phyloP scores from a whole-genome alignment of 768 basidiomycete species.

The Austroboletus eburneus region DNA sequence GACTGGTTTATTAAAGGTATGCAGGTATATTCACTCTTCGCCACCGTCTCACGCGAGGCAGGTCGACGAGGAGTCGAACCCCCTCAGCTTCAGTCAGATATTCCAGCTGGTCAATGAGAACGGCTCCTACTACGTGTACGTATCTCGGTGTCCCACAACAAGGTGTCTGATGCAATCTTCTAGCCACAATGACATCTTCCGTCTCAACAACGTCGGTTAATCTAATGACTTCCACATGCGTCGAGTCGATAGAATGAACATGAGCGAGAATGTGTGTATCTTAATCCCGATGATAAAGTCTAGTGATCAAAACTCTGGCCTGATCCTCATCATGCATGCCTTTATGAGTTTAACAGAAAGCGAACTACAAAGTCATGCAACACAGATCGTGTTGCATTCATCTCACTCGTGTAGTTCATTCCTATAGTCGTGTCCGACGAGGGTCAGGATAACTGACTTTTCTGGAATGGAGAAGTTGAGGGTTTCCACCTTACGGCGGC shows the following conservation, averaged over 20 bases:
- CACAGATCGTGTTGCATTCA: no score
- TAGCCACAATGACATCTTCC: slow-evolving; percentile 89
- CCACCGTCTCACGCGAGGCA: slow-evolving; percentile 30
- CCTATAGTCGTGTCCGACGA: no score
- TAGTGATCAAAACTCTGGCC: no score
- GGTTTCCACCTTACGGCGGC: no score
- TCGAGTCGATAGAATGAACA: slow-evolving; percentile 5
- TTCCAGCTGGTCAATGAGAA: slow-evolving; percentile 88
- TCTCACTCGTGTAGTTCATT: slow-evolving; percentile 10
- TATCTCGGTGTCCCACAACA: slow-evolving; percentile 11
- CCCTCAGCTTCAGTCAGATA: slow-evolving; percentile 87
- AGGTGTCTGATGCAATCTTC: slow-evolving; percentile 3
- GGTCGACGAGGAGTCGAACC: slow-evolving; percentile 78
- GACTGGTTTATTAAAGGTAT: slow-evolving; percentile 77
- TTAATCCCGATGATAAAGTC: slow-evolving; percentile 5
- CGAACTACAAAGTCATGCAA: no score
- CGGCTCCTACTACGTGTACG: slow-evolving; percentile 80
- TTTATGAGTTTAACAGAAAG: slow-evolving; percentile 6
- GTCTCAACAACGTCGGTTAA: slow-evolving; percentile 64
- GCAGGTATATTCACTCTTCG: slow-evolving; percentile 19
- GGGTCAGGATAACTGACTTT: no score
- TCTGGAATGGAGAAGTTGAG: no score
- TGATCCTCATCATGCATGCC: no score
- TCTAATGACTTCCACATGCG: background rate
- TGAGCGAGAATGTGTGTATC: slow-evolving; percentile 8